phyloP scores from a whole-genome alignment of 768 basidiomycete species.

The Lyophyllum atratum region DNA sequence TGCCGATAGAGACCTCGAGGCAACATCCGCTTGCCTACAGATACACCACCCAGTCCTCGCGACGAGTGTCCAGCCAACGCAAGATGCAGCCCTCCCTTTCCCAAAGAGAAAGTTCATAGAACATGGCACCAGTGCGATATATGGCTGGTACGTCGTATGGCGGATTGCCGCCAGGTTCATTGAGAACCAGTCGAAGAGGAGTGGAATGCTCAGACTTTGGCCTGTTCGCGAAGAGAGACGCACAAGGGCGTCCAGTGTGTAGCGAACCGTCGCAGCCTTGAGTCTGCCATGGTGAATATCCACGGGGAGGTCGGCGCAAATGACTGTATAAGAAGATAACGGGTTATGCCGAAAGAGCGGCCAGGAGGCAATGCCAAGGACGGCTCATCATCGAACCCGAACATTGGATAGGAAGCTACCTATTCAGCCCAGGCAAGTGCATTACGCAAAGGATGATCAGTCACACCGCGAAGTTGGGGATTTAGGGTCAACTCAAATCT shows the following conservation, averaged over 20 bases:
- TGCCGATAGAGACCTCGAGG: constrained; percentile 2
- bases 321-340: too few relatives aligned
- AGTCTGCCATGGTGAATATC: constrained; percentile 21
- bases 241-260: constrained; percentile 26
- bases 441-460: too few relatives aligned
- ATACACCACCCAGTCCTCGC: constrained; percentile 27
- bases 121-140: constrained; percentile 7
- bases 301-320: too few relatives aligned
- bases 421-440: too few relatives aligned
- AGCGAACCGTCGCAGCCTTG: constrained; percentile 45
- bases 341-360: too few relatives aligned
- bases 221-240: constrained; percentile 32
- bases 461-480: too few relatives aligned
- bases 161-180: constrained; percentile 25
- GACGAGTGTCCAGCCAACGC: constrained; percentile 23
- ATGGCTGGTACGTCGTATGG: constrained; percentile 33
- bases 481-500: too few relatives aligned
- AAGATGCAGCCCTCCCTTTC: constrained; percentile 5
- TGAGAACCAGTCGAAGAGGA: constrained; percentile 31
- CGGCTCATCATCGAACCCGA: too few relatives aligned
- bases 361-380: too few relatives aligned
- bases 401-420: too few relatives aligned
- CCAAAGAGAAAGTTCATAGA: constrained; percentile 19
- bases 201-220: constrained; percentile 39
- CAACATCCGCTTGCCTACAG: background rate